Base-by-base conservation (phyloP, 2,329 filamentous ascomycete species). In the Chaetoscypha palmicola region DNA sequence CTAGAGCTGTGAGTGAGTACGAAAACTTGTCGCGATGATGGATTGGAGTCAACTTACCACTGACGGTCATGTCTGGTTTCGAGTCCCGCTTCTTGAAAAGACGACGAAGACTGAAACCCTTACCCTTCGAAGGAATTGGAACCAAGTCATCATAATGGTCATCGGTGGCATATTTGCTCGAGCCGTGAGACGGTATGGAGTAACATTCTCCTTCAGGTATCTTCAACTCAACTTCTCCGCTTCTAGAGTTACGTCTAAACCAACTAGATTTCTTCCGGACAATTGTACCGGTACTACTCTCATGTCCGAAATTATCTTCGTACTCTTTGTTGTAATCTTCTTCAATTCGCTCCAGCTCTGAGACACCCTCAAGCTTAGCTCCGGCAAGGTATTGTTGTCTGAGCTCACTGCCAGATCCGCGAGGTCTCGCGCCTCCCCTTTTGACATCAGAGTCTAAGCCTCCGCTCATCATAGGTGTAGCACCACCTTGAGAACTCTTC, bases 221-320 rank as follows among this genome's bases (percentile, higher is more conserved):
- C 33, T 42, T 50, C n/a, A 43, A 46, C 11, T 55, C 51, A 17
- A 49, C 49, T 11, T 54, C 49, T 2, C 47, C 46, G 19, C 38
- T 31, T 41, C 54, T 61, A 11, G 59, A 61, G 32, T 47, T 54
- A 7, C 60, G 55, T 43, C 56, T 62, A 34, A 62, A 61, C 61
- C 59, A 62, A 28, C 46, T 52, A n/a, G 58, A 53, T 28, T 49
- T 54, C 48, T 60, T 63, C 24, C 51, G 57, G 10, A 51, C 21
- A 32, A 57, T 40, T 10, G 58, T 60, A n/a, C 55, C 51, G 24
- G 49, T 40, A 16, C 39, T 53, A 23, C 45, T 53, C 10, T 58
- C 56, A 23, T 51, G 41, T 14, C 41, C 41, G 30, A 48, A 47
- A 9, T 37, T 47, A 23, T 55, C 49, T 11, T 55, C 52, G 23